Conservation (phyloP, 1,139 yeast species). For the Sugiyamaella castrensis region DNA sequence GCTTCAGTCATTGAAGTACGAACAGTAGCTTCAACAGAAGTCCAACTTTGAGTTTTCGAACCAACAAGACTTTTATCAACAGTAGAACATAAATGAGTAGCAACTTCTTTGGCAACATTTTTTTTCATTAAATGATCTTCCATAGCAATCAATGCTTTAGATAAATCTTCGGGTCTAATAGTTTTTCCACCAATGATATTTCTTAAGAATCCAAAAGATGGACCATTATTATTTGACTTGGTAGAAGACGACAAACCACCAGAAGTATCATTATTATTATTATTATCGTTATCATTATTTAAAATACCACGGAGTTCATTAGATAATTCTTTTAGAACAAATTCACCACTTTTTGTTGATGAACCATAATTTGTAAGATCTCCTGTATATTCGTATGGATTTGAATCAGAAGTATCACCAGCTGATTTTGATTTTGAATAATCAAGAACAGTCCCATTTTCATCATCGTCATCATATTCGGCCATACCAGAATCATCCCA, state of each 20-base stretch:
- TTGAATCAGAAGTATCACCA: constrained; percentile 31
- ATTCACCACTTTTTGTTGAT: constrained; percentile 47
- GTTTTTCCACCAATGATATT: constrained; percentile 62
- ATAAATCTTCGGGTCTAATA: constrained; percentile 46
- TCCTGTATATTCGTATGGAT: constrained; percentile 41
- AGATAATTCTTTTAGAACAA: constrained; percentile 49
- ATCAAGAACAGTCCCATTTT: constrained; percentile 41
- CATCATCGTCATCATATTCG: constrained; percentile 42
- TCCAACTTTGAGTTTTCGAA: constrained; percentile 63
- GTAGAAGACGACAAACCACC: constrained; percentile 8
- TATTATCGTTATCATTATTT: constrained; percentile 2
- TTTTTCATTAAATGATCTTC: constrained; percentile 49
- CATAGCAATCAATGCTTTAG: constrained; percentile 44
- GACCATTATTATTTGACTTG: constrained; percentile 1
- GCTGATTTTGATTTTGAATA: constrained; percentile 41
- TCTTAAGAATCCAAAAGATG: constrained; percentile 54
- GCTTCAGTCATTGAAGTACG: constrained; percentile 70
- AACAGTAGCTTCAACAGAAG: constrained; percentile 58
- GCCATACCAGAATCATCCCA: constrained; percentile 47
- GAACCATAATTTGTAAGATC: constrained; percentile 48
- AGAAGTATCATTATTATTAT: constrained; percentile 13
- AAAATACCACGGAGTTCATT: constrained; percentile 47
- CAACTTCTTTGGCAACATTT: constrained; percentile 56
- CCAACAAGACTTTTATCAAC: constrained; percentile 63
- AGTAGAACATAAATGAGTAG: constrained; percentile 53